Percentiles rank a stretch among this genome's conserved stretches.
Conservation (phyloP, 441 rosid species). For the Corymbia citriodora region DNA sequence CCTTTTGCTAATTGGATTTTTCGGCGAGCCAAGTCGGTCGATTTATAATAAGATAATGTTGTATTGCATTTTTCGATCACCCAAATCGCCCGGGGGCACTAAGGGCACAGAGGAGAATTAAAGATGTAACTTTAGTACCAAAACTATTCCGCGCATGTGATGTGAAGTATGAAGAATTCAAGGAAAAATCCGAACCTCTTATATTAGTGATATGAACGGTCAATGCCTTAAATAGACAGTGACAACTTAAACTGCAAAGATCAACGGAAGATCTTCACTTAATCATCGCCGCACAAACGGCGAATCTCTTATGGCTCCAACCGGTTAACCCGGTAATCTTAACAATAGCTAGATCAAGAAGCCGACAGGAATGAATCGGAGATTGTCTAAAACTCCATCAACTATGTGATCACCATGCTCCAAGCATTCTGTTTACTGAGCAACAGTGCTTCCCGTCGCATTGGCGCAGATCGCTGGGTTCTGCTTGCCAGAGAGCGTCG, state of each 20-base stretch:
- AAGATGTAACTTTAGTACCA: too few relatives aligned
- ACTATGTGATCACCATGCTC: background rate
- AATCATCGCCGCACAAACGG: background rate
- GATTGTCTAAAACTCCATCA: background rate
- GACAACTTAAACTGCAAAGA: background rate
- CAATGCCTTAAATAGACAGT: background rate
- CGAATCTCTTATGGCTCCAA: background rate
- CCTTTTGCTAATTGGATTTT: too few relatives aligned
- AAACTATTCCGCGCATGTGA: too few relatives aligned
- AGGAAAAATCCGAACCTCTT: background rate
- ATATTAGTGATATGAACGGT: background rate
- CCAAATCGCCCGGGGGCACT: too few relatives aligned
- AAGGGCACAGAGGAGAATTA: too few relatives aligned
- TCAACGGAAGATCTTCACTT: background rate
- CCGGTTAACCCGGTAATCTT: background rate
- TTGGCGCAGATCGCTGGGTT: slow-evolving; percentile 1
- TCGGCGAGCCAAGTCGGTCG: too few relatives aligned
- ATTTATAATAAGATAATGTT: too few relatives aligned
- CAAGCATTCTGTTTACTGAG: background rate
- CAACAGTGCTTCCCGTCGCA: background rate
- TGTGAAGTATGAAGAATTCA: too few relatives aligned
- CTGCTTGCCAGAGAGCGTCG: background rate
- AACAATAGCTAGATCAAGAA: background rate
- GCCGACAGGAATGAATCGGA: background rate
- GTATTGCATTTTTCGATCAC: too few relatives aligned